Conservation (phyloP, 371 early-diverging fungal genomes). For the Mortierella sp. region DNA sequence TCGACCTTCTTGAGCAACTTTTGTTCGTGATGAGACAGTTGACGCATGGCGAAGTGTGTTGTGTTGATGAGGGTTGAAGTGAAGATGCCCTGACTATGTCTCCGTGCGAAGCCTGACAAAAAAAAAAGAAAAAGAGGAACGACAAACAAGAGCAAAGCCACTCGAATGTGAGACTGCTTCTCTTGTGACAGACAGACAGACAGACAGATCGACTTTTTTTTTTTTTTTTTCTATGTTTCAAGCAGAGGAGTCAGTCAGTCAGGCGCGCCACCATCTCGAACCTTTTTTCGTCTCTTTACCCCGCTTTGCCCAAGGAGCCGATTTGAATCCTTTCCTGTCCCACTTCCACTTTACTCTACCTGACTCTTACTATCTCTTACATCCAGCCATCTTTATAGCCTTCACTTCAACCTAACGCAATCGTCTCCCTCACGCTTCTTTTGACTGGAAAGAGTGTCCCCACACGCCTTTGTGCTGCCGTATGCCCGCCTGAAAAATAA, state of each 20-base stretch:
- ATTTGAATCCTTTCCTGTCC: not conserved
- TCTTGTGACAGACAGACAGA: not conserved
- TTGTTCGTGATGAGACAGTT: constrained; percentile 98
- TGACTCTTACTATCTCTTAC: not conserved
- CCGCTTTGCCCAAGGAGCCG: constrained; percentile 14
- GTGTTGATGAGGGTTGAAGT: not conserved
- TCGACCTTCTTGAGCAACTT: constrained; percentile 99
- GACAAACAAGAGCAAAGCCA: constrained; percentile 10
- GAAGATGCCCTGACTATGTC: not conserved
- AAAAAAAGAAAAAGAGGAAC: not conserved
- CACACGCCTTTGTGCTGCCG: not conserved
- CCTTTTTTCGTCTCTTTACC: not conserved
- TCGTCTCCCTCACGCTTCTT: not conserved
- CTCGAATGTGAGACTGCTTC: constrained; percentile 6
- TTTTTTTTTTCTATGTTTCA: not conserved
- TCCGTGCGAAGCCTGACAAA: not conserved
- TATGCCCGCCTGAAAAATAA: not conserved
- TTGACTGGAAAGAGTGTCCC: too few relatives aligned
- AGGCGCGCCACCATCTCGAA: constrained; percentile 10
- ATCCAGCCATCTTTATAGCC: not conserved
- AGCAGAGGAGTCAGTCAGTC: not conserved
- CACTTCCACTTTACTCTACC: not conserved
- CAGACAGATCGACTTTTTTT: not conserved
- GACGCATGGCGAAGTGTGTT: constrained; percentile 60
- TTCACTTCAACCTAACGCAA: not conserved